Base-by-base conservation (phyloP, 805 yeast genomes). In the Isabelozyma pseudorhagii region DNA sequence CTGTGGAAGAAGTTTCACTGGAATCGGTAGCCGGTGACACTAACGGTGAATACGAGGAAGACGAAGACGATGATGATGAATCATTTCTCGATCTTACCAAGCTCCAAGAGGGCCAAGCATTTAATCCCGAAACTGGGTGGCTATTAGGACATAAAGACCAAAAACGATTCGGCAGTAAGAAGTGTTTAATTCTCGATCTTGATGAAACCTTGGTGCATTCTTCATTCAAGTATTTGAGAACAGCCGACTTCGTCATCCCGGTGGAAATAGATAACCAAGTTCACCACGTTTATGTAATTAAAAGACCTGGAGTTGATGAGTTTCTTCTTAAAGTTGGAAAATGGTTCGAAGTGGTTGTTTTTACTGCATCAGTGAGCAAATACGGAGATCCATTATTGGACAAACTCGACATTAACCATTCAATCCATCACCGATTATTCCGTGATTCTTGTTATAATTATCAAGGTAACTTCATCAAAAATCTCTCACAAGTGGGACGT, bases 201-300 rank as follows among this genome's bases (percentile, higher is more conserved):
- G 99, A 94, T 68, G 99, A 94, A 69, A 94, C 99, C 2, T 79
- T 94, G 51, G 99, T 94, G 31, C 99, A 94, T 67, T 89, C 97
- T 1, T 86, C 96, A 6, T 94, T 94, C 76, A 92, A 93, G 67
- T 90, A 86, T 66, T 79, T 94, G 50, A 82, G 96, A 51, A 87
- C 91, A 42, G 96, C 97, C 1, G 99, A 94, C 70, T 94, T 94
- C 70, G 96, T 96, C 44, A 89, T 94, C 45, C 98, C 99, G 13
- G 99, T 94, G 47, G 98, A 93, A 66, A 93, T 94, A 54, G 98
- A 94, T 60, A 85, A 85, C 59, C 93, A 89, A 65, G 78, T 85
- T 31, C 98, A 94, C 67, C 93, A 89, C 61, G 99, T 94, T 42
- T 94, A 91, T 65, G 99, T 94, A 21, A 91, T 92, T 49, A 94